These are phyloP conservation scores for Colletotrichum lupini DNA, from an alignment of 2,329 filamentous ascomycete species.

Conservation along the genomic window DNA sequence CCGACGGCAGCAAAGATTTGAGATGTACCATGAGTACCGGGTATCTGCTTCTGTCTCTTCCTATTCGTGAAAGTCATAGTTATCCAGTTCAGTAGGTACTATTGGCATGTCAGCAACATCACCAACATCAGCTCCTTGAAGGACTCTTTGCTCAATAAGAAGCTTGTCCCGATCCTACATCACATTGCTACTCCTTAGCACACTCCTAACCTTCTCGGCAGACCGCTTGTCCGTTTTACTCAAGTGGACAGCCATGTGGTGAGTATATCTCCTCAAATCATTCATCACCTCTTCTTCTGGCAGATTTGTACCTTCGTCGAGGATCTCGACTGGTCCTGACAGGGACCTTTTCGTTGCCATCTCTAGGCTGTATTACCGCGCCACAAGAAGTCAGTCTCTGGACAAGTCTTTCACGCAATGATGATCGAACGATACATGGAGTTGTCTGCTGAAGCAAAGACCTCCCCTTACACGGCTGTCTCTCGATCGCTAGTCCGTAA, in stretches of 20 bases:
- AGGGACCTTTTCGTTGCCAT: constrained; percentile 54
- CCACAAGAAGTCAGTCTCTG: not conserved
- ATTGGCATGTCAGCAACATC: not conserved
- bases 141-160: constrained; percentile 14
- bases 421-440: not conserved
- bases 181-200: constrained; percentile 59
- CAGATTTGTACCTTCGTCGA: constrained; percentile 37
- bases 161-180: constrained; percentile 45
- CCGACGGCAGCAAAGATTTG: not conserved
- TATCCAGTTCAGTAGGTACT: not conserved
- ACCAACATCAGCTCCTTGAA: not conserved
- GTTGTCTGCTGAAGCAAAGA: too few relatives aligned
- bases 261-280: constrained; percentile 55
- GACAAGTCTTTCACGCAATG: not conserved
- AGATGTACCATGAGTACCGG: not conserved
- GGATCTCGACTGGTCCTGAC: constrained; percentile 36
- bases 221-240: constrained; percentile 61
- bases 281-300: constrained; percentile 45
- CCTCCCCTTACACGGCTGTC: constrained; percentile 45
- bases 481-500: constrained; percentile 57
- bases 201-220: constrained; percentile 58
- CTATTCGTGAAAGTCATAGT: not conserved
- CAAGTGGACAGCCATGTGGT: constrained; percentile 59
- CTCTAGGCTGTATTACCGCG: not conserved
- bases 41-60: not conserved